phyloP scores from a whole-genome alignment of 371 early-diverging fungal species.

The Zancudomyces culisetae region DNA sequence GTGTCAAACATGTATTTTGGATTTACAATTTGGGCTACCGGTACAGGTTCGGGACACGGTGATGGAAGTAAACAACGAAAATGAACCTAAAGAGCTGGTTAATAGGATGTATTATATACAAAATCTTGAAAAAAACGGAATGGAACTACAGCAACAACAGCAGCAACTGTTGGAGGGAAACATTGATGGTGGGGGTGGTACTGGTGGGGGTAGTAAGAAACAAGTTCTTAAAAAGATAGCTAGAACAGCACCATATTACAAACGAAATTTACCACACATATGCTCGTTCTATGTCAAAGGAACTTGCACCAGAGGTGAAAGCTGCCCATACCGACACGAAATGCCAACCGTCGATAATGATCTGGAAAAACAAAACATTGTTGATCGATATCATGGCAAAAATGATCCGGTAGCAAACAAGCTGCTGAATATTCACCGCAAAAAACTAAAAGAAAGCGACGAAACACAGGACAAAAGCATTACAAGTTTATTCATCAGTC shows the following conservation, averaged over 20 bases:
- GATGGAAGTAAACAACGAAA: slow-evolving; percentile 41
- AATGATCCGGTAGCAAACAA: slow-evolving; percentile 87
- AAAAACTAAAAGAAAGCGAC: slow-evolving; percentile 15
- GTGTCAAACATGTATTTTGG: slow-evolving; percentile 90
- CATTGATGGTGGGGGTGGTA: slow-evolving; percentile 33
- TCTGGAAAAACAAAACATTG: slow-evolving; percentile 57
- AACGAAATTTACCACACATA: slow-evolving; percentile 73
- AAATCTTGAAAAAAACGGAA: slow-evolving; percentile 56
- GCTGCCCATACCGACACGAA: slow-evolving; percentile 87
- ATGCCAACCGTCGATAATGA: slow-evolving; percentile 58
- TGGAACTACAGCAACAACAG: neutral
- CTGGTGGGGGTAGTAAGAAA: slow-evolving; percentile 58
- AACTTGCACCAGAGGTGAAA: slow-evolving; percentile 74
- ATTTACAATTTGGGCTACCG: slow-evolving; percentile 73
- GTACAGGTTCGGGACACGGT: slow-evolving; percentile 85
- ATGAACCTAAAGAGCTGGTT: slow-evolving; percentile 60
- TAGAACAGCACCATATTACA: slow-evolving; percentile 75
- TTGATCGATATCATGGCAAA: slow-evolving; percentile 72
- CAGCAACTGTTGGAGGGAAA: neutral
- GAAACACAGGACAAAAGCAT: slow-evolving; percentile 51
- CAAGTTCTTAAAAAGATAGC: slow-evolving; percentile 64
- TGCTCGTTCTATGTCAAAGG: slow-evolving; percentile 92
- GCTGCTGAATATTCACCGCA: slow-evolving; percentile 39
- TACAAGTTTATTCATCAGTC: slow-evolving; percentile 60
- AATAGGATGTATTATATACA: slow-evolving; percentile 80